Evolutionary conservation across 1,139 yeast species (phyloP), one percentile per base, ranked within the genome.

Genomic region (Pneumocystis carinii): DNA sequence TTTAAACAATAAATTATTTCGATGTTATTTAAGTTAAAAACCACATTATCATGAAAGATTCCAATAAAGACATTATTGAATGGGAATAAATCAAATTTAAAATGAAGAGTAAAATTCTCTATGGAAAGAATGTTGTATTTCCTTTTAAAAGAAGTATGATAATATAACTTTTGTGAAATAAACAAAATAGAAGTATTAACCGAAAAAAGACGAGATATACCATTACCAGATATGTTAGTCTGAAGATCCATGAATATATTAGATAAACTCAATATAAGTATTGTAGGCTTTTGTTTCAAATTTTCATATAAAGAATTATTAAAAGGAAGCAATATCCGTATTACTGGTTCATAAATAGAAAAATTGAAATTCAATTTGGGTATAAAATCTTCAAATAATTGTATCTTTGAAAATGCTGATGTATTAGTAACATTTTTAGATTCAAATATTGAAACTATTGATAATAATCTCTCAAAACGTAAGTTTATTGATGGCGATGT

Each of bases 401-500:
- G 41, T 19, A 36, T 27, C 41, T 58, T 29, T 15, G 57, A 57
- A 14, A 57, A 19, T n/a, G 8, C 17, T 29, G 38, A 24, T 3
- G 62, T 37, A 17, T 42, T 24, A 27, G 10, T 19, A 15, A 14
- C 1, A 36, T 19, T 4, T 24, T 2, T 24, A 48, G 32, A 48
- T 48, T 19, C n/a, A 7, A 62, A 38, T 27, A 65, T 41, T n/a
- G 69, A 59, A 17, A 65, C 59, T n/a, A 67, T 60, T 14, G 61
- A 29, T 2, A 66, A 66, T 10, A 67, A 55, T 63, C 62, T 66
- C 14, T 63, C 55, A 14, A 66, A 65, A 32, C 61, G 62, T 19
- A 76, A 65, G 62, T 76, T 75, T 14, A 76, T 64, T 2, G 76
- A 74, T 1, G 79, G 79, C 1, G 77, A 71, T 14, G 75, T 69